Evolutionary conservation across 2,329 filamentous ascomycete species (phyloP), one percentile per base, ranked within the genome.

Genomic region (Chaetomiaceae sp.): DNA sequence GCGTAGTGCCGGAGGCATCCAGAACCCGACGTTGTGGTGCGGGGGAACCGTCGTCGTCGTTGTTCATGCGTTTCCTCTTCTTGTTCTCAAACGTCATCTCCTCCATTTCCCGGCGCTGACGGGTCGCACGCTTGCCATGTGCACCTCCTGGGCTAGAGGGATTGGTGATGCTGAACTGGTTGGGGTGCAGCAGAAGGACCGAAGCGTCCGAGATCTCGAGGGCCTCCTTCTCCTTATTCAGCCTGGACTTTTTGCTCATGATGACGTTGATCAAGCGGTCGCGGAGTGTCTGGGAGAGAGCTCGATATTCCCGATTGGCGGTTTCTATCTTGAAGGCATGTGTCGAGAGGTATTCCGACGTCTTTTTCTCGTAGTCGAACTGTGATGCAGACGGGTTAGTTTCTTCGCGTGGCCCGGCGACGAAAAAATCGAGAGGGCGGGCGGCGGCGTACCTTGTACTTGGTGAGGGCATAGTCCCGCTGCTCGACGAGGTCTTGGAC

Each of bases 401-500:
- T n/a, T n/a, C n/a, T n/a, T n/a, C n/a, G n/a, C n/a, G n/a, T 36
- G 51, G 48, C 36, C 20, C 36, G 44, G 11, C 38, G 29, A 16
- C n/a, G 25, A 34, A 48, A 45, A n/a, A 32, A 18, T 16, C 16
- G 36, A 33, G 48, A 16, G 14, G 36, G 37, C n/a, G 50, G 54
- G 27, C 54, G n/a, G n/a, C n/a, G n/a, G 69, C 82, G 65, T 76
- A 96, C 94, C 78, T 87, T 86, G 60, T 95, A 81, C 65, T 86
- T 81, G 6, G 87, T 85, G 65, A 97, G 73, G 62, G 91, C 84
- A 58, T 87, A 85, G 73, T 99, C 94, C 62, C 89, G 82, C 64
- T 89, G 82, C 70, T 97, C 91, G 60, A 96, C 84, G 7, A 90
- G 80, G 68, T 95, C 86, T 66, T 96, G 95, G 49, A 96, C 81